phyloP scores from a whole-genome alignment of 495 filamentous ascomycete genomes.

The Penicillium salamii region DNA sequence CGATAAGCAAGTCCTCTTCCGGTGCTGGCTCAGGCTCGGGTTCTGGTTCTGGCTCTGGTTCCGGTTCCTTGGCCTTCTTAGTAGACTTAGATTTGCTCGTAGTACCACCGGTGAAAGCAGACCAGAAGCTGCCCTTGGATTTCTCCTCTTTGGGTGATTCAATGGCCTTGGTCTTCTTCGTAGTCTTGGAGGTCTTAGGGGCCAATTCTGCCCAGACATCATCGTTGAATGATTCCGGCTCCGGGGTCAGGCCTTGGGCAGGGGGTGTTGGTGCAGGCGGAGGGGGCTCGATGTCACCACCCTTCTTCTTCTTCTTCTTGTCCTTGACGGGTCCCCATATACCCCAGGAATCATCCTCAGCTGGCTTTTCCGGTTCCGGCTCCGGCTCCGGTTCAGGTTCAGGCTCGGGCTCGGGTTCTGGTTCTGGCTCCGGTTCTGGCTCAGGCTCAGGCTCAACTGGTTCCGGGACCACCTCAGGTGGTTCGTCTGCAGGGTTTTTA shows the following conservation, averaged over 20 bases:
- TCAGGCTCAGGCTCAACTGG: slow-evolving; percentile 19
- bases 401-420: slow-evolving; percentile 15
- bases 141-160: slow-evolving; percentile 33
- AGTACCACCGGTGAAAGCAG: slow-evolving; percentile 36
- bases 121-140: slow-evolving; percentile 47
- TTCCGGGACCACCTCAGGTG: slow-evolving; percentile 12
- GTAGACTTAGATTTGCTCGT: slow-evolving; percentile 24
- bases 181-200: slow-evolving; percentile 26
- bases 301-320: slow-evolving; percentile 47
- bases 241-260: slow-evolving; percentile 44
- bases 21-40: slow-evolving; percentile 7
- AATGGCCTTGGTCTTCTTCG: slow-evolving; percentile 34
- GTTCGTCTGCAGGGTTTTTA: slow-evolving; percentile 21
- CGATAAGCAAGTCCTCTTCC: slow-evolving; percentile 25
- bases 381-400: slow-evolving; percentile 17
- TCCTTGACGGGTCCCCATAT: slow-evolving; percentile 36
- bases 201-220: slow-evolving; percentile 40
- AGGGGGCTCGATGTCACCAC: slow-evolving; percentile 39
- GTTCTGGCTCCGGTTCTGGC: slow-evolving; percentile 18
- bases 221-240: slow-evolving; percentile 32
- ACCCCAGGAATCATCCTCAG: slow-evolving; percentile 34
- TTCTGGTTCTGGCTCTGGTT: slow-evolving; percentile 29
- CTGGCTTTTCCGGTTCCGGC: slow-evolving; percentile 22
- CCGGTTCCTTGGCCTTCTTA: slow-evolving; percentile 33
- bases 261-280: slow-evolving; percentile 52